Evolutionary conservation across 169 alveolate species (phyloP), one percentile per base, ranked within the genome.

Genomic region (Cryptosporidium canis): DNA sequence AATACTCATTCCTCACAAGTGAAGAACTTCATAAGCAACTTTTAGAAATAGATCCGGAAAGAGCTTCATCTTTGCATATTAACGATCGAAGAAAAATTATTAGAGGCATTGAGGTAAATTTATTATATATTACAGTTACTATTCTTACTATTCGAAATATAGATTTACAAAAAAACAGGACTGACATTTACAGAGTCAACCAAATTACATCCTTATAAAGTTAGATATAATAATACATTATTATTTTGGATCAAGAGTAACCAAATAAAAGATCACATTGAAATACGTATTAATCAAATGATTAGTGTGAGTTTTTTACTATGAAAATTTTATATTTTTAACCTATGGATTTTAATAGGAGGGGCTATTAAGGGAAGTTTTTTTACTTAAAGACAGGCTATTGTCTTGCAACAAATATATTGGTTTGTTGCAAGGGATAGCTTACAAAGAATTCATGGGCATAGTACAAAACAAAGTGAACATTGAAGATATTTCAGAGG

Each of bases 341-440:
- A 61, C 4, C 6, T 33, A 1, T 6, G 31, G 2, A 4, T 24
- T 77, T 51, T 21, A 18, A 24, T 58, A 77, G 87, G 77, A 58
- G 3, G 87, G 87, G 24, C 33, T 77, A 11, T 37, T 77, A 29
- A 33, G 58, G 5, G 87, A 77, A n/a, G 87, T 53, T 29, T 58
- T 77, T 61, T 6, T 77, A 27, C 63, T 77, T 24, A 77, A 44
- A 24, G 77, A 77, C 24, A 77, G 41, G 66, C 21, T 77, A 41
- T 33, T 77, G n/a, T 35, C 47, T 4, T 70, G 67, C 33, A 41
- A 41, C 16, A 61, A 77, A 61, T 35, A 39, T 43, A 58, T 63
- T 16, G 87, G 87, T 43, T 43, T 77, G 39, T 21, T 77, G 29
- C 87, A 77, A 77, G 64, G 87, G 18, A 77, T 77, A 16, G 87